phyloP scores from a whole-genome alignment of 148 eudicot genomes.

The Selenicereus undatus region DNA sequence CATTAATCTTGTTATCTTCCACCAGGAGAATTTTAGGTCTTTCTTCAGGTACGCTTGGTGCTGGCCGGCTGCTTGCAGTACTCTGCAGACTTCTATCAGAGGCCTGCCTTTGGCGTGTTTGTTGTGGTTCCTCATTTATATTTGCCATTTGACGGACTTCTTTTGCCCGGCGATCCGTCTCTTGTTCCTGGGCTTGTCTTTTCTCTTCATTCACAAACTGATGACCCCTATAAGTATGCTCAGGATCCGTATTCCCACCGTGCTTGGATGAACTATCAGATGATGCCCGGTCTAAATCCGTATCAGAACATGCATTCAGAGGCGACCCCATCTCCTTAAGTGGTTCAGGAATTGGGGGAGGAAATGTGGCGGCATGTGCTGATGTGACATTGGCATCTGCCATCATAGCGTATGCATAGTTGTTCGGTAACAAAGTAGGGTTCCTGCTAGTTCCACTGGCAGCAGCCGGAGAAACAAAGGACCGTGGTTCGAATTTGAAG shows the following conservation, averaged over 20 bases:
- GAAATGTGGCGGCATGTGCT: slow-evolving; percentile 27
- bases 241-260: slow-evolving; percentile 20
- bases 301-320: slow-evolving; percentile 35
- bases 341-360: slow-evolving; percentile 18
- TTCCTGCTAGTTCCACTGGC: slow-evolving; percentile 40
- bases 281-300: slow-evolving; percentile 33
- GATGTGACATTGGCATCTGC: slow-evolving; percentile 33
- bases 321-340: slow-evolving; percentile 35
- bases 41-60: slow-evolving; percentile 26
- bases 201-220: slow-evolving; percentile 20
- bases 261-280: slow-evolving; percentile 30
- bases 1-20: slow-evolving; percentile 85
- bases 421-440: slow-evolving; percentile 31
- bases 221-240: slow-evolving; percentile 17
- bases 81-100: slow-evolving; percentile 39
- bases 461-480: slow-evolving; percentile 52
- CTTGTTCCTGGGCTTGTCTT: slow-evolving; percentile 23
- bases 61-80: slow-evolving; percentile 41
- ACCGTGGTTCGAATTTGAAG: slow-evolving; percentile 63
- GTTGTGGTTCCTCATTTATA: slow-evolving; percentile 25
- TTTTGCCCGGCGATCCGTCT: slow-evolving; percentile 11
- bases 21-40: slow-evolving; percentile 82
- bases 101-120: slow-evolving; percentile 27
- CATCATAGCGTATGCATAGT: slow-evolving; percentile 23
- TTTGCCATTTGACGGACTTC: slow-evolving; percentile 19